Base-by-base conservation (phyloP, 768 basidiomycete species). In the Tricholoma saponaceum region DNA sequence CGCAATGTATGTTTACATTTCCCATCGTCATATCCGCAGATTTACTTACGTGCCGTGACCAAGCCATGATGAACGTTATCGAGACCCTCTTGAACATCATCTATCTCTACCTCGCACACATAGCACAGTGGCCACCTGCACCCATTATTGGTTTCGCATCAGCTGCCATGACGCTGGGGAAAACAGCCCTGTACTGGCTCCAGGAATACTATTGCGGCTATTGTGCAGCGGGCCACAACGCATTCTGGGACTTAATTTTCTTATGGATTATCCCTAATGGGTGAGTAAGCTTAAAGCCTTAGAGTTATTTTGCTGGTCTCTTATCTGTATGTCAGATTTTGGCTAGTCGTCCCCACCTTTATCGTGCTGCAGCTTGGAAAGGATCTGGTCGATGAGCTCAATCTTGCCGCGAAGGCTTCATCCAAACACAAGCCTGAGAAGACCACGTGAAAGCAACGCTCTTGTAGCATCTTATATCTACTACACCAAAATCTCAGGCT, bases 241-340 rank as follows among this genome's bases (percentile, higher is more conserved):
- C 76, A 10, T 55, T 73, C 22, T 60, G 65, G 46, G 76, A 79
- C 30, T 69, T 89, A 43, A 18, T 89, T 25, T 50, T 83, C 18
- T 80, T 83, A 53, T 95, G 85, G 83, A 76, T 92, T 55, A 66
- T 92, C 46, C 90, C 92, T 0, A 93, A 93, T 61, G 90, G 88
- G 90, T 90, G 63, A 52, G 86, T 62, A 4, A 4, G 33, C 26
- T 26, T 35, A 2, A 16, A 4, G 33, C 26, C 22, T 35, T 2
- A 16, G 3, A 8, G 7, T 52, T 37, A 8, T 51, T 35, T 14
- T 2, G 23, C 10, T 53, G 30, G 51, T 57, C 39, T 22, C 52
- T 26, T 55, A 12, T 28, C 35, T 16, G 37, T 22, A 8, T 51
- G 16, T 37, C 52, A 92, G 90, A 1, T 61, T 89, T n/a, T 94